These are phyloP conservation scores for Phialophora chinensis DNA, from an alignment of 2,329 filamentous ascomycete genomes.

Conservation along the genomic window DNA sequence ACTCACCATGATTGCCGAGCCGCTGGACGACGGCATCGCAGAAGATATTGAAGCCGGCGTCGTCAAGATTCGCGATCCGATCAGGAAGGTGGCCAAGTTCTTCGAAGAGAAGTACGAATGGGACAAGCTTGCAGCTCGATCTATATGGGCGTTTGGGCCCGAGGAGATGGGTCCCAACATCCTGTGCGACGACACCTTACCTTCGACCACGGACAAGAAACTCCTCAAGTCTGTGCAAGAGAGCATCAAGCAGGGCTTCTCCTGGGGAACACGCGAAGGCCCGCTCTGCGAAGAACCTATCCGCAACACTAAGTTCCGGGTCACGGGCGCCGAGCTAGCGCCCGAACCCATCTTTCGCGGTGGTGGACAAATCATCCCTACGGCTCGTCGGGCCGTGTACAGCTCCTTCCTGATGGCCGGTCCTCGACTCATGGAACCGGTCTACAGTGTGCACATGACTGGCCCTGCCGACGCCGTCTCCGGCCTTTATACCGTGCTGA, in stretches of 20 bases:
- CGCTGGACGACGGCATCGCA: constrained; percentile 91
- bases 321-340: constrained; percentile 87
- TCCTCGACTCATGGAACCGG: constrained; percentile 93
- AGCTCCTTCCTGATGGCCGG: constrained; percentile 97
- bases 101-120: constrained; percentile 98
- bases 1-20: constrained; percentile 97
- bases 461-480: constrained; percentile 88
- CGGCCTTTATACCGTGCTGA: constrained; percentile 88
- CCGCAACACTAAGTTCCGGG: constrained; percentile 95
- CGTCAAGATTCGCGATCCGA: constrained; percentile 90
- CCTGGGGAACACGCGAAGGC: constrained; percentile 93
- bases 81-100: constrained; percentile 91
- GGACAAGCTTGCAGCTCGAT: constrained; percentile 90
- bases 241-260: constrained; percentile 93
- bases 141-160: constrained; percentile 98
- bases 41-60: constrained; percentile 90
- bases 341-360: constrained; percentile 92
- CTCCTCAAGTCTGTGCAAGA: constrained; percentile 85
- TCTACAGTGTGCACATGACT: constrained; percentile 91
- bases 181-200: constrained; percentile 92
- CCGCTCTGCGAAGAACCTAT: constrained; percentile 98
- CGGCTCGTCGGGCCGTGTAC: constrained; percentile 89
- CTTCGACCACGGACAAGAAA: constrained; percentile 93
- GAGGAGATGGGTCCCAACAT: constrained; percentile 96
- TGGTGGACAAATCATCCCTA: constrained; percentile 96